These are phyloP conservation scores for Aureobasidium sp. DNA, from an alignment of 2,329 filamentous ascomycete genomes.

Conservation along the genomic window DNA sequence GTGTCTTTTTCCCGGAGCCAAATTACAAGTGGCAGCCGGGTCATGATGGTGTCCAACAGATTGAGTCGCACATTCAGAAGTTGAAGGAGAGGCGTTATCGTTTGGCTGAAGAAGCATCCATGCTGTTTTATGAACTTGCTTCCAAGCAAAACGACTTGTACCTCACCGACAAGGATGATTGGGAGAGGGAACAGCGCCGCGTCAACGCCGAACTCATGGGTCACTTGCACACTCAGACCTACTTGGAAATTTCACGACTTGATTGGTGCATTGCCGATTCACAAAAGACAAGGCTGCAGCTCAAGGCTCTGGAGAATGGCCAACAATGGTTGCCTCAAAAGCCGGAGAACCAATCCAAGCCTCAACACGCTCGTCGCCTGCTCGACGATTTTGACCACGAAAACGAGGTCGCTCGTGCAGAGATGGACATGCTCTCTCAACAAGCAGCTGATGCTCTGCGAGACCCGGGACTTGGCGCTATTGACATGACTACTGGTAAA, in stretches of 20 bases:
- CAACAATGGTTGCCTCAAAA: slow-evolving; percentile 13
- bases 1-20: slow-evolving; percentile 15
- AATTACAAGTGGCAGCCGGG: slow-evolving; percentile 16
- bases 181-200: slow-evolving; percentile 5
- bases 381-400: slow-evolving; percentile 12
- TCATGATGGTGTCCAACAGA: slow-evolving; percentile 1
- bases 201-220: slow-evolving; percentile 15
- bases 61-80: slow-evolving; percentile 14
- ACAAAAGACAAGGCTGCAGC: slow-evolving; percentile 18
- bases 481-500: slow-evolving; percentile 9
- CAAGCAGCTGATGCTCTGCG: neutral
- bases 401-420: slow-evolving; percentile 1
- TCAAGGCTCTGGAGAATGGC: slow-evolving; percentile 12
- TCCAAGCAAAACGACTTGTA: slow-evolving; percentile 16
- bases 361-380: slow-evolving; percentile 5
- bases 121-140: slow-evolving; percentile 17
- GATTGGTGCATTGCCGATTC: slow-evolving; percentile 22
- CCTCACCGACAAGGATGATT: slow-evolving; percentile 1
- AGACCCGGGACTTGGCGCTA: neutral
- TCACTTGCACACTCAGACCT: slow-evolving; percentile 17
- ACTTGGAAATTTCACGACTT: slow-evolving; percentile 14
- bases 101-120: slow-evolving; percentile 16
- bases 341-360: neutral
- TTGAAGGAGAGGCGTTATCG: slow-evolving; percentile 10
- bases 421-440: slow-evolving; percentile 7